Evolutionary conservation across 2,329 filamentous ascomycete genomes (phyloP).

Genomic region (Aspergillus sp.): DNA sequence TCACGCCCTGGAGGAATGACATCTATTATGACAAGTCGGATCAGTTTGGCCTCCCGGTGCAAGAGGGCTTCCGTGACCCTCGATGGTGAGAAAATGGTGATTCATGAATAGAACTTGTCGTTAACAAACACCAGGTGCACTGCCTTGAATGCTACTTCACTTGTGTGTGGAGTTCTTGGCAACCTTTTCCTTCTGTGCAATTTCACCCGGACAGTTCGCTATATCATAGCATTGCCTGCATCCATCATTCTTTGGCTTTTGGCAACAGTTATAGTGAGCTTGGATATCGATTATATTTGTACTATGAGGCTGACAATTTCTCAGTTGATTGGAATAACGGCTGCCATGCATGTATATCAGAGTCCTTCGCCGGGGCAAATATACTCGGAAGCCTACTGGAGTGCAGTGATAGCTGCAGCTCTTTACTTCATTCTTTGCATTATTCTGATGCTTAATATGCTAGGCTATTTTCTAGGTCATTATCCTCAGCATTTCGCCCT

Average conservation of each 20-base stretch:
- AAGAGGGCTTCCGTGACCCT: slow-evolving; percentile 62
- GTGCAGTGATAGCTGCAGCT: slow-evolving; percentile 72
- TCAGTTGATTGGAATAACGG: slow-evolving; percentile 62
- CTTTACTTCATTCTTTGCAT: slow-evolving; percentile 76
- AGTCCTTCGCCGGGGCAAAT: slow-evolving; percentile 44
- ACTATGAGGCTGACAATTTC: neutral
- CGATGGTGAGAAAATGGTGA: slow-evolving; percentile 49
- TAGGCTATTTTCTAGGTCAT: slow-evolving; percentile 68
- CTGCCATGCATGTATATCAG: slow-evolving; percentile 60
- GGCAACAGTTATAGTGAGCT: slow-evolving; percentile 53
- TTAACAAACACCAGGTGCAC: too few relatives aligned
- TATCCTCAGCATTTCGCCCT: slow-evolving; percentile 76
- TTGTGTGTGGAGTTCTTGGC: slow-evolving; percentile 69
- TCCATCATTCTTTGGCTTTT: slow-evolving; percentile 77
- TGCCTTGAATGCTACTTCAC: slow-evolving; percentile 70
- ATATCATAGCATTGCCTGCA: slow-evolving; percentile 74
- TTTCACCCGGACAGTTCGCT: slow-evolving; percentile 75
- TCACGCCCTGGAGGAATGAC: slow-evolving; percentile 66
- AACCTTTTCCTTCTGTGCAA: slow-evolving; percentile 82
- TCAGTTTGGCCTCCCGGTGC: slow-evolving; percentile 44
- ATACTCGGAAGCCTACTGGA: slow-evolving; percentile 82
- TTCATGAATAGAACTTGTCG: too few relatives aligned
- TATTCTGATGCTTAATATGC: slow-evolving; percentile 73
- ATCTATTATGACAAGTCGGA: slow-evolving; percentile 42
- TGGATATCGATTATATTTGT: neutral